A percentile compares a stretch with the other conserved stretches of the same genome.
These are phyloP conservation scores for Helicocarpus griseus DNA, from an alignment of 2,329 filamentous ascomycete species.

Conservation along the genomic window DNA sequence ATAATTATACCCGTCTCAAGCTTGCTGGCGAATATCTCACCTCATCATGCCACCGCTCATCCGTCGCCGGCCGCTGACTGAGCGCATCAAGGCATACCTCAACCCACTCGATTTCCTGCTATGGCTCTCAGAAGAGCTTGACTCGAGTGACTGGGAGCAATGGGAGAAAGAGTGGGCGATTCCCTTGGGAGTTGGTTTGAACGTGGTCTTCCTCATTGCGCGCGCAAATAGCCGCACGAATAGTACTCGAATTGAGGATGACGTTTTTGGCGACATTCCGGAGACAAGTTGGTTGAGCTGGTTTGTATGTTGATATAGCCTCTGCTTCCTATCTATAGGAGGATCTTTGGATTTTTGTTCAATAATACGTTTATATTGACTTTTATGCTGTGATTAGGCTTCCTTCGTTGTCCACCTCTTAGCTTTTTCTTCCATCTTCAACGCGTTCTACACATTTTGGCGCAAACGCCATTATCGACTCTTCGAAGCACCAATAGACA, in stretches of 20 bases:
- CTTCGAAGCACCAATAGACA: conserved; percentile 78
- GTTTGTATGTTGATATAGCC: conserved; percentile 41
- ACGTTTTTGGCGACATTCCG: conserved; percentile 70
- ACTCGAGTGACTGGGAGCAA: conserved; percentile 84
- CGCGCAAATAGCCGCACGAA: conserved; percentile 60
- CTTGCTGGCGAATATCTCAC: neutral
- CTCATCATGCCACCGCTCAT: conserved; percentile 71
- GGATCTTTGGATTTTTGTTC: neutral
- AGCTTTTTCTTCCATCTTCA: conserved; percentile 56
- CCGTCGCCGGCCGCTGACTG: conserved; percentile 64
- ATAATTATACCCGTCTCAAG: neutral
- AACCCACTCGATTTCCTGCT: conserved; percentile 85
- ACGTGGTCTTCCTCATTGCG: conserved; percentile 71
- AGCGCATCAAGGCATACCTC: conserved; percentile 71
- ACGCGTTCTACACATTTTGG: conserved; percentile 72
- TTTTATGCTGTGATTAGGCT: conserved; percentile 38
- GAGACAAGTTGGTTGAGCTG: conserved; percentile 58
- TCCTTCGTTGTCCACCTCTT: conserved; percentile 63
- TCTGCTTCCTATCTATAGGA: neutral
- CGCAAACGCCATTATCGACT: conserved; percentile 80
- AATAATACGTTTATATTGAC: conserved; percentile 10
- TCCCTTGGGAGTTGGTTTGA: conserved; percentile 65
- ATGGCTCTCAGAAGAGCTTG: conserved; percentile 86
- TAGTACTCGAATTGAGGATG: conserved; percentile 50
- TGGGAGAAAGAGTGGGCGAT: conserved; percentile 61